A percentile compares a stretch with the other conserved stretches of the same genome.
These are phyloP conservation scores for Thelonectria blattea DNA, from an alignment of 2,329 filamentous ascomycete genomes.

Conservation along the genomic window DNA sequence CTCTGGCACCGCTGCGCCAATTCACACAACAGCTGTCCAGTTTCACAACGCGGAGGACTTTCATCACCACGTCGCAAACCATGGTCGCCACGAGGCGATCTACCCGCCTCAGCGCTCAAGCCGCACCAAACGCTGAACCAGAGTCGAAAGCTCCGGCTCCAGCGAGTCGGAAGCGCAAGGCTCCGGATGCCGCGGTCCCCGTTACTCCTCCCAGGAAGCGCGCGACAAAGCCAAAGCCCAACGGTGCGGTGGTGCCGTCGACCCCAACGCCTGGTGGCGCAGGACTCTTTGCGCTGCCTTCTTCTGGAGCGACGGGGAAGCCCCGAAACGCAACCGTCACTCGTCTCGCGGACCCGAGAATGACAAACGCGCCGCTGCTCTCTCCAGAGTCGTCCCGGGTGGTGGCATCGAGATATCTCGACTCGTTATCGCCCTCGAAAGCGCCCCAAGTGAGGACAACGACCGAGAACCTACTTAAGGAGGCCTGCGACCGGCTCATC, in stretches of 20 bases:
- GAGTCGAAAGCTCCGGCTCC: constrained; percentile 31
- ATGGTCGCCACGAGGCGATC: constrained; percentile 48
- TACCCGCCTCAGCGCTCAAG: constrained; percentile 47
- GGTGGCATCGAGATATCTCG: constrained; percentile 56
- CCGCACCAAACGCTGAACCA: constrained; percentile 23
- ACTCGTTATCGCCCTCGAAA: constrained; percentile 55
- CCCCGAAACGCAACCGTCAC: constrained; percentile 50
- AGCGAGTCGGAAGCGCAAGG: constrained; percentile 45
- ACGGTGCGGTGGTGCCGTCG: constrained; percentile 41
- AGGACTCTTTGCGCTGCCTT: constrained; percentile 46
- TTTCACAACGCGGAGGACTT: constrained; percentile 11
- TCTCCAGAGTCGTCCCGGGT: constrained; percentile 73
- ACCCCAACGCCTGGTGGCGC: constrained; percentile 57
- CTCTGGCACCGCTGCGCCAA: constrained; percentile 2
- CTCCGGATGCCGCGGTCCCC: constrained; percentile 34
- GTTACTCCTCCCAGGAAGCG: constrained; percentile 44
- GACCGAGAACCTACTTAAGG: constrained; percentile 74
- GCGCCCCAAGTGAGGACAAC: constrained; percentile 51
- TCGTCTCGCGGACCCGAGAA: constrained; percentile 67
- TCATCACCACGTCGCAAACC: constrained; percentile 18
- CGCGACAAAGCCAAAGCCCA: constrained; percentile 27
- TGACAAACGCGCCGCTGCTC: constrained; percentile 73
- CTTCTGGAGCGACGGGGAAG: constrained; percentile 42
- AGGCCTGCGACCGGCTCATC: constrained; percentile 78
- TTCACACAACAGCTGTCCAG: constrained; percentile 18